Evolutionary conservation across 345 rosid species (phyloP).

Genomic region (Populus davidiana): DNA sequence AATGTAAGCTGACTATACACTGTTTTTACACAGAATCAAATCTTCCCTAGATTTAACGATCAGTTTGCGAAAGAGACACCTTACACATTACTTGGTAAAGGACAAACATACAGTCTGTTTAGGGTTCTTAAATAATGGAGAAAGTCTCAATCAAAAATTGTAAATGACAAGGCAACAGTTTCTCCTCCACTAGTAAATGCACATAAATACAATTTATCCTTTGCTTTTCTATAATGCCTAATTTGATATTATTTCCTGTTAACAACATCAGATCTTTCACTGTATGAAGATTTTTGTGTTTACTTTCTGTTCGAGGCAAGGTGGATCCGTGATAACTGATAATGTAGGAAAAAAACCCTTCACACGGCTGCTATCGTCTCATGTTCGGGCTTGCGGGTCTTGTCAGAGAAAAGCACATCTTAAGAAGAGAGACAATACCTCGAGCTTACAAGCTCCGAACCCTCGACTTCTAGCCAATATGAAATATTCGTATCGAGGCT

Average conservation of each 20-base stretch:
- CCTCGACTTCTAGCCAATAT: too few relatives aligned
- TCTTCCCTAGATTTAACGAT: conserved; percentile 28
- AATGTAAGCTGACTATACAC: conserved; percentile 12
- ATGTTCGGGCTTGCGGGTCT: neutral
- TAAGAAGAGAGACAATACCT: too few relatives aligned
- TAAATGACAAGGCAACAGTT: neutral
- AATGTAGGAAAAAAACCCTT: neutral
- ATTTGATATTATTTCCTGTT: neutral
- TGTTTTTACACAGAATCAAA: conserved; percentile 16
- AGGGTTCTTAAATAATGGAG: conserved; percentile 1
- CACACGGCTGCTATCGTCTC: neutral
- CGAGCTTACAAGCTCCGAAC: too few relatives aligned
- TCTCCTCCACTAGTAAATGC: neutral
- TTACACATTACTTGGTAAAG: conserved; percentile 5
- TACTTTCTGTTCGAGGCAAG: neutral
- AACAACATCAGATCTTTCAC: neutral
- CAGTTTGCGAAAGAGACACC: conserved; percentile 32
- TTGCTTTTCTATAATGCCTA: neutral
- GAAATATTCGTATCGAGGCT: too few relatives aligned
- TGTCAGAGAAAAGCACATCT: too few relatives aligned
- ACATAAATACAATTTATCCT: conserved; percentile 8
- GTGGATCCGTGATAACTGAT: neutral
- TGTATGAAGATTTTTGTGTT: neutral
- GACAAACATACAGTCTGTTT: conserved; percentile 19
- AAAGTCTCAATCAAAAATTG: conserved; percentile 20